Base-by-base conservation (phyloP, 331 rosid genomes). In the Malus hybrid region DNA sequence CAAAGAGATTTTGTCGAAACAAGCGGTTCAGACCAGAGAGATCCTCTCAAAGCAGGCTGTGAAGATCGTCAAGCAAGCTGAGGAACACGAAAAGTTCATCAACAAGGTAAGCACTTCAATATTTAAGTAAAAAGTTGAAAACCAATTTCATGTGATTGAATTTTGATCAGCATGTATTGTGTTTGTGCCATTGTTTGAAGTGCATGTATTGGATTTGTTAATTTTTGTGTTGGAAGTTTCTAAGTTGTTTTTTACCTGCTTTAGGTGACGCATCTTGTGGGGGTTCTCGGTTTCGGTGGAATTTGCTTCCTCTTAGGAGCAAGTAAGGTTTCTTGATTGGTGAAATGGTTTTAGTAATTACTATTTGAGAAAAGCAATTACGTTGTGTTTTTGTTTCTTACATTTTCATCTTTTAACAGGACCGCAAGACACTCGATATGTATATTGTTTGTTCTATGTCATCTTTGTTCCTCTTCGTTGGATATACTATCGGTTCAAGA, bases 251-350 rank as follows among this genome's bases (percentile, higher is more conserved):
- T 33, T 54, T 14, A 15, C 54, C 13, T 85, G 11, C 67, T 79
- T 39, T 66, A 94, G 97, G 95, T 90, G 73, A 94, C 96, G 3
- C 86, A 94, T 88, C 69, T 94, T 44, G 29, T 90, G 65, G 96
- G 96, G 79, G 98, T 94, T 66, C 92, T 90, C 68, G 80, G 88
- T 56, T 94, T 94, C 75, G 96, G 98, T 54, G 96, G 92, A 39
- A 84, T 94, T 87, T 94, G 96, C 88, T 94, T 91, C 75, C 88
- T 94, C n/a, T 84, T 94, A 31, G 97, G 97, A 84, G 97, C 96
- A 72, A 90, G 98, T 86, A 69, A 70, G 66, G 60, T 74, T 31
- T n/a, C 82, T 60, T 69, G 59, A 75, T 50, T 28, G 18, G 44
- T 63, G 46, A 66, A 33, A 62, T 27, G 56, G 71, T 59, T 77